These are phyloP conservation scores for Echites panduratus DNA, from an alignment of 257 asterid species.

Conservation along the genomic window DNA sequence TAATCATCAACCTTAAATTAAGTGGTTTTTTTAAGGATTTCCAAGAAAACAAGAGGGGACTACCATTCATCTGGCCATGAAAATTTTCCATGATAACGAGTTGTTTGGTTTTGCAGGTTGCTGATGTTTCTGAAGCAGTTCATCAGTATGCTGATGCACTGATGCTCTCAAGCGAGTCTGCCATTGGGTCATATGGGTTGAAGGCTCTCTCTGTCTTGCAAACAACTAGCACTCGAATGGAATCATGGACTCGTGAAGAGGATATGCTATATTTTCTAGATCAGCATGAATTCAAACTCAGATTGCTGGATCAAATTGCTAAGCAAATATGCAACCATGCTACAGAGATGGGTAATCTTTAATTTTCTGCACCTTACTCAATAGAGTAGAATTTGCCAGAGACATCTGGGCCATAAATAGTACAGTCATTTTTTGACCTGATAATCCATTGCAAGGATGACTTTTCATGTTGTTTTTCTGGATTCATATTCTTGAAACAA, in stretches of 20 bases:
- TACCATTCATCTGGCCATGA: background rate
- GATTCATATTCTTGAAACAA: background rate
- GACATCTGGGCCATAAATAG: background rate
- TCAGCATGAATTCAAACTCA: conserved; percentile 35
- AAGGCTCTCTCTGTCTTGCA: conserved; percentile 69
- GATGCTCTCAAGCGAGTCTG: conserved; percentile 94
- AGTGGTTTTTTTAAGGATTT: background rate
- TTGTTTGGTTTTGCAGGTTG: conserved; percentile 42
- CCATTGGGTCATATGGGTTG: conserved; percentile 60
- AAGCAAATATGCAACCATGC: conserved; percentile 73
- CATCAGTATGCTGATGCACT: conserved; percentile 81
- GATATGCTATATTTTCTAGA: conserved; percentile 37
- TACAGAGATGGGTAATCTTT: conserved; percentile 64
- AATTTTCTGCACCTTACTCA: background rate
- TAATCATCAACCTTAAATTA: background rate
- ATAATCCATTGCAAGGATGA: background rate
- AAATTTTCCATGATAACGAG: background rate
- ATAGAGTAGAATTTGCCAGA: background rate
- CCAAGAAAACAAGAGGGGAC: background rate
- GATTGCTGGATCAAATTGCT: conserved; percentile 57
- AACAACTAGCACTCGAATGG: conserved; percentile 71
- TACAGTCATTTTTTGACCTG: background rate
- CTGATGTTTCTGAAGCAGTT: conserved; percentile 86
- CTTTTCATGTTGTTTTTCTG: background rate
- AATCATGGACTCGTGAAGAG: conserved; percentile 67